Base-by-base conservation (phyloP, 331 rosid genomes). In the Quercus tomentella region DNA sequence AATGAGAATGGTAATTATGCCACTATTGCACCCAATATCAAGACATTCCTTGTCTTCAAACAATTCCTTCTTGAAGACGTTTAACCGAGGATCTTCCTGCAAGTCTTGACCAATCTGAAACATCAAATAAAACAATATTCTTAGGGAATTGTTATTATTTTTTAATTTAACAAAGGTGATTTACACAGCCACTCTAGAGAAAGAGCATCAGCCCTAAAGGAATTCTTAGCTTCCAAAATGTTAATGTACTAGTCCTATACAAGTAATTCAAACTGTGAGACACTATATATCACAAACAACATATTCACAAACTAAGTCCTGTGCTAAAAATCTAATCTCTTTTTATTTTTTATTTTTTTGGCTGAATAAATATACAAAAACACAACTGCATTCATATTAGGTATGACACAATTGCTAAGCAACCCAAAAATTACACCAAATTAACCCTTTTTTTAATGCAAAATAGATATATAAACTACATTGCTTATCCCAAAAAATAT, bases 21-120 rank as follows among this genome's bases (percentile, higher is more conserved):
- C 98, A 77, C 56, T 86, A 43, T 94, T 94, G 87, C 98, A 92
- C 61, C 98, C 98, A 77, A 94, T 86, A 72, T 94, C 98, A 75
- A 94, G 94, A 77, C 97, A 94, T 23, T 90, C 94, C 80, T 88
- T 92, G 58, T 87, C 98, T 75, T 94, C 80, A 84, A 94, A 92
- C 98, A 97, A 94, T 55, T 88, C 98, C 76, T 85, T 90, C 74
- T 79, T 90, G 25, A 92, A 79, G 31, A 88, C 91, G 79, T 85
- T 88, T 77, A 94, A 68, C 15, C 98, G 86, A 74, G 97, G 96
- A 83, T 93, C 98, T 77, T 90, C 91, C 68, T 86, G 92, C 58
- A 45, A 8, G n/a, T 85, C 89, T 71, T 82, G 91, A 88, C 90
- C 91, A 78, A 94, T 70, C 98, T 94, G 84, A 30, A 85, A 76